Evolutionary conservation across 2,329 filamentous ascomycete species (phyloP).

Genomic region (Fusarium guadeloupense): DNA sequence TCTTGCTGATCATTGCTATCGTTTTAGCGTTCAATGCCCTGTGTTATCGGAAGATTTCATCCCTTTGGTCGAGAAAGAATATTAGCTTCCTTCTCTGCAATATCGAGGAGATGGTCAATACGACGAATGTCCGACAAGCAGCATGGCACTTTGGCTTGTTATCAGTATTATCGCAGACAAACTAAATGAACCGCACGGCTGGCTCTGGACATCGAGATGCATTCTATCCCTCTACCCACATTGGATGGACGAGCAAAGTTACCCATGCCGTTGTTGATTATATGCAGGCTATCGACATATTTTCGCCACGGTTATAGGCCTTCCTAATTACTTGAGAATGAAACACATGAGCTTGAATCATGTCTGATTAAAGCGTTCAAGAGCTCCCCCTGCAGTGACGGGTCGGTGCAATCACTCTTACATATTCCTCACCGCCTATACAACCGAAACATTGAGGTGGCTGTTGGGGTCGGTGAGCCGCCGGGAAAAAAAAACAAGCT

Average conservation of each 20-base stretch:
- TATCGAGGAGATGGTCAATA: background rate
- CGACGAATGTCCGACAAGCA: background rate
- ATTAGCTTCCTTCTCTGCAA: background rate
- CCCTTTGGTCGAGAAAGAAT: background rate
- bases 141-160: background rate
- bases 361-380: constrained; percentile 27
- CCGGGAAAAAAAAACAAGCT: constrained; percentile 26
- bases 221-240: background rate
- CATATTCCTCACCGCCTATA: constrained; percentile 40
- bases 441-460: constrained; percentile 28
- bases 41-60: constrained; percentile 2
- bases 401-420: constrained; percentile 35
- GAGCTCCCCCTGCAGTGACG: constrained; percentile 24
- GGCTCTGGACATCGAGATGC: background rate
- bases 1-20: constrained; percentile 12
- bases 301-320: constrained; percentile 13
- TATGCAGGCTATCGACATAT: constrained; percentile 13
- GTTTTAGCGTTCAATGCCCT: constrained; percentile 17
- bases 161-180: background rate
- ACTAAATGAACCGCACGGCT: background rate
- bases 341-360: constrained; percentile 9
- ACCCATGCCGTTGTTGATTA: background rate
- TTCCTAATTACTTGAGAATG: constrained; percentile 4
- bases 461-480: constrained; percentile 32
- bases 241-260: background rate